A percentile compares a stretch with the other conserved stretches of the same genome.
Conservation (phyloP, 1,284 basidiomycete genomes). For the Austropuccinia psidii region DNA sequence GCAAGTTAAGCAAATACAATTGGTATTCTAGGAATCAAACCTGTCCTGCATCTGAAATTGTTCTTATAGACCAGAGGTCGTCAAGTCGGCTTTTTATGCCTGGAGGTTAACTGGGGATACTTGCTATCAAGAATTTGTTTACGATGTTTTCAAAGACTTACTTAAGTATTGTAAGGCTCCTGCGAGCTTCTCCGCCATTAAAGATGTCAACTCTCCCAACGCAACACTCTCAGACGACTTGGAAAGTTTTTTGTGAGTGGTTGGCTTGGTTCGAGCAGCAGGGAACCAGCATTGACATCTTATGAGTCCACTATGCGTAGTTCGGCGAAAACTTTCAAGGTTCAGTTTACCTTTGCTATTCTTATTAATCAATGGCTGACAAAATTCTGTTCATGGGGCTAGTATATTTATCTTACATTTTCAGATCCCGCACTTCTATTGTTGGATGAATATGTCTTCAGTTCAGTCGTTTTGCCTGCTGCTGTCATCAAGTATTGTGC, state of each 20-base stretch:
- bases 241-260: constrained; percentile 34
- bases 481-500: neutral
- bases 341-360: neutral
- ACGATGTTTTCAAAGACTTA: constrained; percentile 17
- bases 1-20: neutral
- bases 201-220: constrained; percentile 14
- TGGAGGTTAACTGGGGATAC: constrained; percentile 29
- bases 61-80: constrained; percentile 21
- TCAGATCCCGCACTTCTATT: constrained; percentile 18
- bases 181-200: constrained; percentile 17
- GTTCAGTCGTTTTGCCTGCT: constrained; percentile 10
- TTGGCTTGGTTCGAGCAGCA: neutral
- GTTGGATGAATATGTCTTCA: constrained; percentile 34
- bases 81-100: constrained; percentile 32
- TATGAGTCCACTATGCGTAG: neutral
- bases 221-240: neutral
- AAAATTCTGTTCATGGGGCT: neutral
- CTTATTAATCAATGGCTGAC: neutral
- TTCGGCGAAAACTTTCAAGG: constrained; percentile 35
- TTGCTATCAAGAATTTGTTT: constrained; percentile 32
- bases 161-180: constrained; percentile 23
- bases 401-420: constrained; percentile 35
- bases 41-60: neutral
- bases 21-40: too few species aligned
- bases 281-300: neutral